These are phyloP conservation scores for Acer yangbiense DNA, from an alignment of 345 rosid genomes.

Conservation along the genomic window DNA sequence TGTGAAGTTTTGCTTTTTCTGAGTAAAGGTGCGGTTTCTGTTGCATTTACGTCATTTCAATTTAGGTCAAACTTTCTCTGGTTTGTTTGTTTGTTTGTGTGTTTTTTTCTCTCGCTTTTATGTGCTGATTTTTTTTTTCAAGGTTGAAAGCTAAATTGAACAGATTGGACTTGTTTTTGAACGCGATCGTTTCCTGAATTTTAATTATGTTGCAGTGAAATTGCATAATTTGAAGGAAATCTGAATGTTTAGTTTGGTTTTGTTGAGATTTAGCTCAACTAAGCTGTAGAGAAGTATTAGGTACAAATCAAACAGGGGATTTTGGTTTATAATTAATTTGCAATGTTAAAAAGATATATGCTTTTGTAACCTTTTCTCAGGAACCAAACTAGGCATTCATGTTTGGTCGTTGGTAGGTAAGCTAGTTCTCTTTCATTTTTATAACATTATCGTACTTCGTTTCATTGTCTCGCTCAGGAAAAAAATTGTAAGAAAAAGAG, in stretches of 20 bases:
- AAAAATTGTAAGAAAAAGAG: not conserved
- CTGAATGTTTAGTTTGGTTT: slow-evolving; percentile 22
- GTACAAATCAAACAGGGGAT: not conserved
- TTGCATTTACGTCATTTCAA: slow-evolving; percentile 8
- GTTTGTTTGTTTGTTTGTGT: not conserved
- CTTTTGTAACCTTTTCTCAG: slow-evolving; percentile 21
- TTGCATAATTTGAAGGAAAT: slow-evolving; percentile 17
- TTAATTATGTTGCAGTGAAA: slow-evolving; percentile 17
- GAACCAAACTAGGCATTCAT: slow-evolving; percentile 28
- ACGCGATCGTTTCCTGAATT: slow-evolving; percentile 29
- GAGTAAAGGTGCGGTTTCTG: slow-evolving; percentile 39
- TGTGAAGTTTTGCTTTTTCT: slow-evolving; percentile 1
- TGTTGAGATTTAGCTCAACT: slow-evolving; percentile 30
- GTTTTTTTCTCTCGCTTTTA: not conserved
- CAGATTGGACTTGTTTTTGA: not conserved
- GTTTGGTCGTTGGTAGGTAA: slow-evolving; percentile 46
- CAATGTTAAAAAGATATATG: not conserved
- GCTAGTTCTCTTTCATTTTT: slow-evolving; percentile 27
- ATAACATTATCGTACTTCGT: slow-evolving; percentile 12
- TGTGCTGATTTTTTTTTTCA: not conserved
- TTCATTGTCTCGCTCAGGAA: not conserved
- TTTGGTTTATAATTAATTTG: not conserved
- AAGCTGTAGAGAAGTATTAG: slow-evolving; percentile 17
- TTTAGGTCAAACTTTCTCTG: slow-evolving; percentile 20
- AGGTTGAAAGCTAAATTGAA: not conserved